phyloP scores from a whole-genome alignment of 352 stramenopile species.

The Phytophthora citrophthora region DNA sequence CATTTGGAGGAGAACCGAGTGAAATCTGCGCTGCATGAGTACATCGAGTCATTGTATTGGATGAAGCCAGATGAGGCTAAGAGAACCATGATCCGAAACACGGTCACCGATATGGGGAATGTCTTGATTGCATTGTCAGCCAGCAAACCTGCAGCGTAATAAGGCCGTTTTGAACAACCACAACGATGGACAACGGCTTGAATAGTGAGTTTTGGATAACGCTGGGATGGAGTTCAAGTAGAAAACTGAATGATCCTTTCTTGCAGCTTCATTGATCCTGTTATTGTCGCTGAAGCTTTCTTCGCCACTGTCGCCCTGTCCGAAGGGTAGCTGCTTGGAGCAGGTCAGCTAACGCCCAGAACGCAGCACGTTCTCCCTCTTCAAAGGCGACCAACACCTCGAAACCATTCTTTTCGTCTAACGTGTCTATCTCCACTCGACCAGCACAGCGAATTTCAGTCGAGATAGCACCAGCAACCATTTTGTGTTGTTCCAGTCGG shows the following conservation, averaged over 20 bases:
- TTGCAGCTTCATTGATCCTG: constrained; percentile 10
- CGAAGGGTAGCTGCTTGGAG: constrained; percentile 69
- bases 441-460: constrained; percentile 29
- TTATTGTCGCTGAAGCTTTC: constrained; percentile 40
- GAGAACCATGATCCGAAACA: constrained; percentile 66
- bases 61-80: constrained; percentile 53
- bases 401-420: constrained; percentile 26
- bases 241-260: not conserved
- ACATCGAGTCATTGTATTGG: constrained; percentile 81
- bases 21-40: constrained; percentile 70
- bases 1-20: constrained; percentile 71
- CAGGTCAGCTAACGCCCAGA: constrained; percentile 66
- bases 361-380: constrained; percentile 59
- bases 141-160: constrained; percentile 35
- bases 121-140: constrained; percentile 63
- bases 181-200: no score
- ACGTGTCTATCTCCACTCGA: constrained; percentile 38
- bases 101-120: constrained; percentile 65
- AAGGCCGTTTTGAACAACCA: not conserved
- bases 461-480: not conserved
- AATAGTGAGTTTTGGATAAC: no score
- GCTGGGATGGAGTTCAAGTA: not conserved
- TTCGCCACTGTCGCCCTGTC: constrained; percentile 69
- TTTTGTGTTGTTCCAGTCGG: constrained; percentile 20
- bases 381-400: constrained; percentile 56